Evolutionary conservation across 1,139 yeast species (phyloP), one percentile per base, ranked within the genome.

Genomic region (Debaryomyces udenii): DNA sequence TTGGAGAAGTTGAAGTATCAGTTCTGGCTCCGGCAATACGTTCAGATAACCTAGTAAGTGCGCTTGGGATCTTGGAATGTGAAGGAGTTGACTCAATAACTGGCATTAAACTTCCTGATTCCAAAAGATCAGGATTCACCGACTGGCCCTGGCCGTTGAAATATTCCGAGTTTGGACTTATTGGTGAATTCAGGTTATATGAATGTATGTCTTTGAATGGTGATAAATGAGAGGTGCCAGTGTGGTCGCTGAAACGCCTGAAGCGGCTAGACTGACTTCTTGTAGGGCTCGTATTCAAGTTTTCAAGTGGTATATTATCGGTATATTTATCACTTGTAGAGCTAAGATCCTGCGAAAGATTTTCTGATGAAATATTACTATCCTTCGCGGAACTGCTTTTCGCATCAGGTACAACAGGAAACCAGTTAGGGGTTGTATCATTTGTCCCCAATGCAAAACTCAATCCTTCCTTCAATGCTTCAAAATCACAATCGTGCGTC

Each of bases 1-100:
- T 20, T 9, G 37, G 37, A 3, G 56, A 52, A 6, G 28, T 26
- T 9, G 54, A 42, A 1, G 56, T 43, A 9, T 35, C 44, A 6
- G 43, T 32, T 26, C 65, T 67, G 10, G 62, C 45, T 4, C 77
- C 78, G 1, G 75, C 76, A 37, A 72, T 64, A 49, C 78, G 66
- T 40, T 71, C 74, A 0, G 76, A 67, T 2, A 72, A 60, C 41
- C 73, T 52, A 3, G 71, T 50, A 27, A 72, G 46, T 3, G 62
- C 57, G 40, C 62, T 59, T 4, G 71, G 40, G 38, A 66, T 50
- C 44, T 58, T 61, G 2, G 61, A 46, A 9, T 61, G 57, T 1
- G 55, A 45, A n/a, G 53, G 43, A 20, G 46, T 33, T 6, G 40
- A 39, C 9, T 39, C 45, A 18, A 38, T 31, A 2, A 35, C 18